Percentiles rank a stretch among this genome's conserved stretches.
phyloP scores from a whole-genome alignment of 179 eudicot species.

The Nepenthes alata region DNA sequence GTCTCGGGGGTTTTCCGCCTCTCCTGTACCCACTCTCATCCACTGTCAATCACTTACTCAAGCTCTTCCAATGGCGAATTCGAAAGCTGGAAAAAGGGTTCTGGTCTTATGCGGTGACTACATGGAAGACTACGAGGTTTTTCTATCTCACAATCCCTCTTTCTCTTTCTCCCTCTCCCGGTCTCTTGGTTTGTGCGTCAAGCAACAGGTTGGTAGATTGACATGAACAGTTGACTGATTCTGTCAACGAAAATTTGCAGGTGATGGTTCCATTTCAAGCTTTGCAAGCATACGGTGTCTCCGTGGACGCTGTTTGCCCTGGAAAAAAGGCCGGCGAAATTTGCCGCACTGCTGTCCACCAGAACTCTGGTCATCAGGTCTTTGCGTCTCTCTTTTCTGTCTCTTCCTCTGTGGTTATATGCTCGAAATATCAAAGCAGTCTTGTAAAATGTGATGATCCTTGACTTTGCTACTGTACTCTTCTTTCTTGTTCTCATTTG shows the following conservation, averaged over 20 bases:
- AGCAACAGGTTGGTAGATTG: not conserved
- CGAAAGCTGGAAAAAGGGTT: constrained; percentile 38
- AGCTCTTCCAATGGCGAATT: constrained; percentile 20
- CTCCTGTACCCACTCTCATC: no score
- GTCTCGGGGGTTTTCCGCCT: no score
- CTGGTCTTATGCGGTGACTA: constrained; percentile 78
- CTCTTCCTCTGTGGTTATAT: not conserved
- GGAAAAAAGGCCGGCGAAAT: constrained; percentile 80
- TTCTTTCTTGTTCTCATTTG: no score
- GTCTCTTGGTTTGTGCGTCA: not conserved
- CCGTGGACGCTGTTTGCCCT: constrained; percentile 88
- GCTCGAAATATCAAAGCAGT: no score
- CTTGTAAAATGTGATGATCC: no score
- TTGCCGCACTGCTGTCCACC: constrained; percentile 85
- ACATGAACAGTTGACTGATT: not conserved
- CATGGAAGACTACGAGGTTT: constrained; percentile 89
- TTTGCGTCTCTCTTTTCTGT: not conserved
- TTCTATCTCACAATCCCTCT: not conserved
- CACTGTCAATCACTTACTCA: no score
- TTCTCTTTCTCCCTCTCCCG: not conserved
- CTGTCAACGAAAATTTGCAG: constrained; percentile 15
- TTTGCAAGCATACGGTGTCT: constrained; percentile 60
- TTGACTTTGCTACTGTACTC: no score
- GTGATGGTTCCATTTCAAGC: constrained; percentile 98
- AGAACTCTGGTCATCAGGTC: constrained; percentile 34